Evolutionary conservation across 2,329 filamentous ascomycete species (phyloP).

Genomic region (Colletotrichum incanum): DNA sequence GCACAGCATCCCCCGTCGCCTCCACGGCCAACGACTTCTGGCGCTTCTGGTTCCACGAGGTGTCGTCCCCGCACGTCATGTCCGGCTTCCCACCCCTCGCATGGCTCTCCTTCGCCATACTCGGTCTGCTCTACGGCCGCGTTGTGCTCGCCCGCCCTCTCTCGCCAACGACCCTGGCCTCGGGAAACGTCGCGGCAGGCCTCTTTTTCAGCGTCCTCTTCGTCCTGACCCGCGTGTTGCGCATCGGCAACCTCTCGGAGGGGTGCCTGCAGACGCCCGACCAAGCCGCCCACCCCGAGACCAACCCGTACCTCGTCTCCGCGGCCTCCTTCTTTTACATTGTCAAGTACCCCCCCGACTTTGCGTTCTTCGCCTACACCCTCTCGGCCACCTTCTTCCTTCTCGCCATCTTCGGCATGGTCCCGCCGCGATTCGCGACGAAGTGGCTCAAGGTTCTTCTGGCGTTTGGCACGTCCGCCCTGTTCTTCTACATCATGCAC

Average conservation of each 20-base stretch:
- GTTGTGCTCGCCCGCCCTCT: constrained; percentile 53
- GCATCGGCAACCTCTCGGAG: constrained; percentile 61
- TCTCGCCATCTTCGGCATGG: constrained; percentile 54
- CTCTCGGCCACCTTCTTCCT: constrained; percentile 58
- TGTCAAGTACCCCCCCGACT: constrained; percentile 63
- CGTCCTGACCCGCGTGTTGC: constrained; percentile 58
- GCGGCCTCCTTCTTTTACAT: constrained; percentile 62
- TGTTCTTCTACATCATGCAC: constrained; percentile 64
- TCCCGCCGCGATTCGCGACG: constrained; percentile 52
- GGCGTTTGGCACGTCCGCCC: constrained; percentile 61
- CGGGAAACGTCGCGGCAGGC: constrained; percentile 50
- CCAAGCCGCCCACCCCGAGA: constrained; percentile 49
- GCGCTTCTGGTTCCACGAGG: constrained; percentile 59
- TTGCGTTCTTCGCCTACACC: constrained; percentile 61
- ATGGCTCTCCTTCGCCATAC: constrained; percentile 63
- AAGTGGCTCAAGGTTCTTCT: constrained; percentile 55
- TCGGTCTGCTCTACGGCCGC: constrained; percentile 61
- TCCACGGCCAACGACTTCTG: constrained; percentile 48
- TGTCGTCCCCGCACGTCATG: constrained; percentile 50
- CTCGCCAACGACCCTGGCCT: constrained; percentile 47
- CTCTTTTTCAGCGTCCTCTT: constrained; percentile 56
- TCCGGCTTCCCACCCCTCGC: constrained; percentile 62
- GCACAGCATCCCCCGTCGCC: constrained; percentile 42
- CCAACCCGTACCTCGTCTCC: constrained; percentile 61
- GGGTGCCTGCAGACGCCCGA: constrained; percentile 59